Evolutionary conservation across 352 stramenopile species (phyloP), one percentile per base, ranked within the genome.

Genomic region (Elongisporangium anandrum): DNA sequence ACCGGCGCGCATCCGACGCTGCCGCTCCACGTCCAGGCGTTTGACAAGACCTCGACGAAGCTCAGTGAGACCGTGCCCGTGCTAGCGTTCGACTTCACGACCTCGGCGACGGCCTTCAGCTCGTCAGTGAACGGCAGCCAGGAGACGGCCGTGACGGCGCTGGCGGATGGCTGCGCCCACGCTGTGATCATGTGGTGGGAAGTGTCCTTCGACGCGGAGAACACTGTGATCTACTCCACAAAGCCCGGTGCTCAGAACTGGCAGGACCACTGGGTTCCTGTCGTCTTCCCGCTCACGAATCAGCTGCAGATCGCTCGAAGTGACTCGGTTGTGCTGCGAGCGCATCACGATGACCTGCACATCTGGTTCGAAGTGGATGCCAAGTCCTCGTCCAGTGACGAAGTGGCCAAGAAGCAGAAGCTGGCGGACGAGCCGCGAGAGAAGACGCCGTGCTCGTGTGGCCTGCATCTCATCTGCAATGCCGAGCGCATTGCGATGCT

Each of bases 251-350:
- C 57, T 52, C 80, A 92, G 60, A 90, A 89, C 57, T 94, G 84
- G 84, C 84, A 94, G 47, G 84, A 94, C 53, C 81, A 94, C 65
- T 94, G 81, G 84, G 81, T 92, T 9, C 79, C 88, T 47, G 84
- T 94, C 19, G 79, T 91, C 0, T 92, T 81, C 57, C 84, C 84
- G 2, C 68, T 92, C 1, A 59, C 81, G 1, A 63, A 70, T 3
- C 57, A 71, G 2, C 63, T 73, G 8, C 50, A 63, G 0, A 67
- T 80, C 15, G 6, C 34, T 9, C 19, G 17, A 10, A 48, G 49
- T 15, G 75, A 81, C 19, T 17, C 49, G 15, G 22, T 94, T 1
- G 34, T 76, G 49, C 47, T 94, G 4, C 78, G 68, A 48, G 72
- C 81, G n/a, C 70, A 83, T 60, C 78, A 89, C 56, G 80, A 92